A percentile compares a stretch with the other conserved stretches of the same genome.
These are phyloP conservation scores for Lippia alba DNA, from an alignment of 305 asterid genomes.

Conservation along the genomic window DNA sequence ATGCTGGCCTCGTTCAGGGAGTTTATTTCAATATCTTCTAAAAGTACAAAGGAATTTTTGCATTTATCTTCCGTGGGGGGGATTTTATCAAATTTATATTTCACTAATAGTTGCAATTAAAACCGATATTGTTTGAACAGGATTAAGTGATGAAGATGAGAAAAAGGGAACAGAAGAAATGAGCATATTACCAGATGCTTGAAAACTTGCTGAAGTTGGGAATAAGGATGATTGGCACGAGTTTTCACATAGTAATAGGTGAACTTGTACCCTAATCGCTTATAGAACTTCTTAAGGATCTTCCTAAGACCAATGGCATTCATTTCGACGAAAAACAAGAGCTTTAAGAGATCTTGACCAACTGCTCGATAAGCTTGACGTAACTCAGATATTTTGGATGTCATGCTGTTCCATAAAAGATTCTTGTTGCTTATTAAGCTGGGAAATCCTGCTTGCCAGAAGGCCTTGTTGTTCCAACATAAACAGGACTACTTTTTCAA, in stretches of 20 bases:
- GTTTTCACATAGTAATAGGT: slow-evolving; percentile 95
- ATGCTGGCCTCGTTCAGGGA: no score
- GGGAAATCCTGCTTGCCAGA: slow-evolving; percentile 75
- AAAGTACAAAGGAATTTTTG: no score
- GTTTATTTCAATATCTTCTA: no score
- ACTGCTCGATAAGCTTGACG: slow-evolving; percentile 89
- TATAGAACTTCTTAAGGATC: slow-evolving; percentile 95
- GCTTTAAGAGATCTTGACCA: slow-evolving; percentile 88
- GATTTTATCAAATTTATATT: no score
- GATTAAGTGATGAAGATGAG: slow-evolving; percentile 15
- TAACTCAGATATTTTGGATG: no score
- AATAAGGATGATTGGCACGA: no score
- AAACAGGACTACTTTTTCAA: slow-evolving; percentile 92
- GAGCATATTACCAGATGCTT: slow-evolving; percentile 95
- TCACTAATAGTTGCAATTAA: neutral
- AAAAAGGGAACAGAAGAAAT: slow-evolving; percentile 27
- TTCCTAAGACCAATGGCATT: slow-evolving; percentile 95
- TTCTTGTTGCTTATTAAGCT: slow-evolving; percentile 78
- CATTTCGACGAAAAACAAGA: slow-evolving; percentile 86
- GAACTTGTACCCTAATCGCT: slow-evolving; percentile 86
- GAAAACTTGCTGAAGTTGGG: slow-evolving; percentile 97
- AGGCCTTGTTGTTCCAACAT: slow-evolving; percentile 94
- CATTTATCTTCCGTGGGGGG: no score
- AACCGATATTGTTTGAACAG: neutral
- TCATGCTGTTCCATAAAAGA: slow-evolving; percentile 81